Evolutionary conservation across 352 stramenopile species (phyloP).

Genomic region (Globisporangium irregulare): DNA sequence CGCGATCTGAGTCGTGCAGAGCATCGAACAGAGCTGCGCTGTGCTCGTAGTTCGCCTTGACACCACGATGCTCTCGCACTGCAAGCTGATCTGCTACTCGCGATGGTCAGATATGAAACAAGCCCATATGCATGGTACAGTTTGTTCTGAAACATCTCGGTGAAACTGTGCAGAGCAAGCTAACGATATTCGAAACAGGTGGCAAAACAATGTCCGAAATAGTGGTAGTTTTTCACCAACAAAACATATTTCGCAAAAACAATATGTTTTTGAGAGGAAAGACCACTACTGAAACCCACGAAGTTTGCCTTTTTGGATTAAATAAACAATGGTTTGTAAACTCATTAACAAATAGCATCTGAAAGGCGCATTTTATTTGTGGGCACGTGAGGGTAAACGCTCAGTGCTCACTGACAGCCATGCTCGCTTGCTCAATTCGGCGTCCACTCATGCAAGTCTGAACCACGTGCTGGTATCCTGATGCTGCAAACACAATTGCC

Average conservation of each 20-base stretch:
- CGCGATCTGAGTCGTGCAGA: too few relatives aligned
- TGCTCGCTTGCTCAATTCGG: background rate
- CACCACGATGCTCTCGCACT: background rate
- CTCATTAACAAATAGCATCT: too few relatives aligned
- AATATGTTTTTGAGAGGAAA: too few relatives aligned
- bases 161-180: background rate
- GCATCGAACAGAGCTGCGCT: background rate
- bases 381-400: too few relatives aligned
- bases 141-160: background rate
- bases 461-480: background rate
- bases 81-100: background rate
- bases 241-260: too few relatives aligned
- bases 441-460: background rate
- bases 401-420: background rate
- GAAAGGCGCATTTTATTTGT: background rate
- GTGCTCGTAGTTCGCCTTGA: background rate
- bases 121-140: background rate
- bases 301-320: too few relatives aligned
- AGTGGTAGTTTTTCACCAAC: too few relatives aligned
- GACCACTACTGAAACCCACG: too few relatives aligned
- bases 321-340: too few relatives aligned
- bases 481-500: background rate
- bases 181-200: background rate
- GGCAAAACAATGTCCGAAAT: background rate
- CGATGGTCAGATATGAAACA: background rate